phyloP scores from a whole-genome alignment of 2,329 filamentous ascomycete genomes.

The Seiridium unicorne region DNA sequence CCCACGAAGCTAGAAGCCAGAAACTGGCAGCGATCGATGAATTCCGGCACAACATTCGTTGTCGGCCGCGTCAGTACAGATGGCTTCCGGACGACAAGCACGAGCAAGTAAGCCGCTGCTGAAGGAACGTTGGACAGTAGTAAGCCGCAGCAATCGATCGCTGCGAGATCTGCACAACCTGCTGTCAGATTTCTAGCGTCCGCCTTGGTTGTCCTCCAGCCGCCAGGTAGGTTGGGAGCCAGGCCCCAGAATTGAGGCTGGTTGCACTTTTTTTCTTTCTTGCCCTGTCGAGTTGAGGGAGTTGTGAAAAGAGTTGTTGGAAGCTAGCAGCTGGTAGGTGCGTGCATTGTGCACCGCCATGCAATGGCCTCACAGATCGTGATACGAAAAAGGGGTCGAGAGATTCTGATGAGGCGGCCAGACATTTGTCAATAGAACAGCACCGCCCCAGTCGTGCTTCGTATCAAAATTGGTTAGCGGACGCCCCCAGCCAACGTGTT shows the following conservation, averaged over 20 bases:
- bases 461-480: background rate
- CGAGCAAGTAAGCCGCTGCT: no score
- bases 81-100: no score
- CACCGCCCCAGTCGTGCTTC: background rate
- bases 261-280: background rate
- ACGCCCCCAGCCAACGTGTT: background rate
- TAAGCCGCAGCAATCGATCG: background rate
- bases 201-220: background rate
- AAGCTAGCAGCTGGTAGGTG: no score
- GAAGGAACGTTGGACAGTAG: background rate
- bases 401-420: no score
- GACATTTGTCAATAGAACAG: no score
- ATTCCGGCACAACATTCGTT: background rate
- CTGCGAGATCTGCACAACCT: background rate
- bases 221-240: background rate
- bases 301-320: no score
- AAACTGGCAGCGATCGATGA: background rate
- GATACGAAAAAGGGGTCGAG: background rate
- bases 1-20: no score
- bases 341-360: background rate
- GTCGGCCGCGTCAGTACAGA: background rate
- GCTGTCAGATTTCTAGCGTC: background rate
- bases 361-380: background rate
- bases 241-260: background rate
- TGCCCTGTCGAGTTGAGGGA: background rate